Evolutionary conservation across 1,139 yeast genomes (phyloP), one percentile per base, ranked within the genome.

Genomic region (Saccharomyces hybrid): DNA sequence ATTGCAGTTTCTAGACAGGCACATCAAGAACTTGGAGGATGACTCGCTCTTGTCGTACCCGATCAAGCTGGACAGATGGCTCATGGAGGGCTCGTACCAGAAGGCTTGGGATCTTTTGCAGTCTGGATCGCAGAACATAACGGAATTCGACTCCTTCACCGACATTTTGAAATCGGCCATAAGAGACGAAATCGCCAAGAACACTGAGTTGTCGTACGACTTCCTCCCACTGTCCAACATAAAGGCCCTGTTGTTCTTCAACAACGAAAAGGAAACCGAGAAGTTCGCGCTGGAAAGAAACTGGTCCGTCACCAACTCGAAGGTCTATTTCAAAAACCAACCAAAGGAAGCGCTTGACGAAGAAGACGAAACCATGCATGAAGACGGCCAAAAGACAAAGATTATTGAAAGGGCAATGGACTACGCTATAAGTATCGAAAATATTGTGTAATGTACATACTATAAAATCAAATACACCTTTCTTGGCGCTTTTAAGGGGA

Each of bases 71-170:
- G 99, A 93, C 71, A 86, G 89, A 63, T 88, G 95, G 84, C 80
- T 93, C 62, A 90, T 93, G 88, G 99, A 93, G 71, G 99, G 99
- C 49, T 87, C 93, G 61, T 93, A 91, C 71, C 95, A 89, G 70
- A 88, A 88, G 73, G 93, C 93, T 54, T 88, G 96, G 88, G 85
- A 84, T 63, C 79, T 88, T 55, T 80, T 77, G 53, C 85, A 74
- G 76, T 63, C 64, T 29, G 65, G 69, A 5, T 59, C 66, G 34
- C 42, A 34, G 11, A 70, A 71, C 49, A 69, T 75, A 58, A 74
- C 77, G 52, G 89, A 85, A 66, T 84, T 78, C 65, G 73, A 72
- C 55, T 78, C 82, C 53, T 85, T 85, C 68, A 79, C 80, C 54
- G 79, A 76, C 51, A 82, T 88, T 29, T 78, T 90, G 68, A 81